A percentile compares a stretch with the other conserved stretches of the same genome.
Conservation (phyloP, 495 filamentous ascomycete species). For the Halenospora varia region DNA sequence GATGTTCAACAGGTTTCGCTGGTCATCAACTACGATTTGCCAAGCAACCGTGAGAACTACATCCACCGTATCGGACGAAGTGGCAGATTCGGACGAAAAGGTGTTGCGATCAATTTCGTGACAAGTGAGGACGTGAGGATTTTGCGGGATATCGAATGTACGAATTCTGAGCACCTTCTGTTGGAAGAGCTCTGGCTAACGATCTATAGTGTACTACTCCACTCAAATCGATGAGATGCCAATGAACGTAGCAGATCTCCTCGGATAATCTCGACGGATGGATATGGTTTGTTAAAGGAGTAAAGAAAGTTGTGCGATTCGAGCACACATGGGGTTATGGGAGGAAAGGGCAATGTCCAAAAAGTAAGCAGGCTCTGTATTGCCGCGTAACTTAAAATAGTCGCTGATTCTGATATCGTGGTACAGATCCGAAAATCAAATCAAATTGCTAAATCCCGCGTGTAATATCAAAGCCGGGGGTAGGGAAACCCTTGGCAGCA, state of each 20-base stretch:
- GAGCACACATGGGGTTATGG: conserved; percentile 11
- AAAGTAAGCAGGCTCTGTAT: not conserved
- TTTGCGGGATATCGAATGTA: conserved; percentile 90
- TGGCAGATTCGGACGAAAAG: conserved; percentile 95
- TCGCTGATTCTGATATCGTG: not conserved
- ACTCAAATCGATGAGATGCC: conserved; percentile 99
- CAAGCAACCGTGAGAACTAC: conserved; percentile 99
- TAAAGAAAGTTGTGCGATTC: conserved; percentile 1
- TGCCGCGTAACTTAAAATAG: not conserved
- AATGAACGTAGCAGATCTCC: conserved; percentile 81
- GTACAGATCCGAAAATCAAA: not conserved
- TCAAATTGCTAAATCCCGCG: too few relatives aligned
- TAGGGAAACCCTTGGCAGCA: too few relatives aligned
- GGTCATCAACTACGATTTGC: conserved; percentile 99
- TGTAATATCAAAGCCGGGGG: too few relatives aligned
- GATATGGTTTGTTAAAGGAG: not conserved
- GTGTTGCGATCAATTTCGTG: conserved; percentile 99
- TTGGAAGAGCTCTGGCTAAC: conserved; percentile 29
- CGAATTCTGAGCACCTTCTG: conserved; percentile 27
- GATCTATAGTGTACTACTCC: conserved; percentile 74
- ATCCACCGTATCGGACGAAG: conserved; percentile 97
- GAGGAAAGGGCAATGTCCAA: conserved; percentile 20
- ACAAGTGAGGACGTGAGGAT: conserved; percentile 97
- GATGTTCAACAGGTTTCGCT: conserved; percentile 99
- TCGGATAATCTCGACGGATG: conserved; percentile 30